Evolutionary conservation across 345 rosid species (phyloP).

Genomic region (Brassica carinata): DNA sequence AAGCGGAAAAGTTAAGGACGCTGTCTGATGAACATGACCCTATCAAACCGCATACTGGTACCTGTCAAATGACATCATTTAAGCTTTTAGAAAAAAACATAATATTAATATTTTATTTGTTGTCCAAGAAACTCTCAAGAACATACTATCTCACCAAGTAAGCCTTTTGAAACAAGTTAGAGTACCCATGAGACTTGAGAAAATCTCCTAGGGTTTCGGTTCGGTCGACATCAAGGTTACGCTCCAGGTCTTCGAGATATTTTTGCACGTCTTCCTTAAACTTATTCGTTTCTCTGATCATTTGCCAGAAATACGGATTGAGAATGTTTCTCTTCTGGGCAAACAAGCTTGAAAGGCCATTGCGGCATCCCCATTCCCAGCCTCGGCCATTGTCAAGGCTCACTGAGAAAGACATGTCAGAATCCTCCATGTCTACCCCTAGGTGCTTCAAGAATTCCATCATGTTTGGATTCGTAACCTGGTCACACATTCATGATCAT

Average conservation of each 20-base stretch:
- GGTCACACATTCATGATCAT: neutral
- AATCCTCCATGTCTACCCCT: conserved; percentile 66
- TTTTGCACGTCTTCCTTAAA: conserved; percentile 65
- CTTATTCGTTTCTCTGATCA: conserved; percentile 58
- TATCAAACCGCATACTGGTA: conserved; percentile 73
- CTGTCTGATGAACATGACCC: conserved; percentile 69
- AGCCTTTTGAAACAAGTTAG: conserved; percentile 71
- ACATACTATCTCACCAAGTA: conserved; percentile 56
- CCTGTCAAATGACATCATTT: conserved; percentile 35
- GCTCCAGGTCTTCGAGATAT: conserved; percentile 63
- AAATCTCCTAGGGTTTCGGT: conserved; percentile 67
- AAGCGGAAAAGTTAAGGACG: conserved; percentile 67
- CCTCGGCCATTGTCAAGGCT: conserved; percentile 69
- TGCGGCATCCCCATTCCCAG: conserved; percentile 81
- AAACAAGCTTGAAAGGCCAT: conserved; percentile 62
- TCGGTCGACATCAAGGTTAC: conserved; percentile 55
- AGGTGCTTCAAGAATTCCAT: conserved; percentile 73
- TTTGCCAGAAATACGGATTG: conserved; percentile 67
- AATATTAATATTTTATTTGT: neutral
- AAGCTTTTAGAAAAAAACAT: neutral
- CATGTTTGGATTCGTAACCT: conserved; percentile 88
- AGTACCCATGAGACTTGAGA: conserved; percentile 57
- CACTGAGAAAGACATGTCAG: conserved; percentile 78
- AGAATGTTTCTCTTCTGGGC: conserved; percentile 58
- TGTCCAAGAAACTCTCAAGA: neutral